Evolutionary conservation across 2,329 filamentous ascomycete genomes (phyloP), one percentile per base, ranked within the genome.

Genomic region (Cytospora piceicola): DNA sequence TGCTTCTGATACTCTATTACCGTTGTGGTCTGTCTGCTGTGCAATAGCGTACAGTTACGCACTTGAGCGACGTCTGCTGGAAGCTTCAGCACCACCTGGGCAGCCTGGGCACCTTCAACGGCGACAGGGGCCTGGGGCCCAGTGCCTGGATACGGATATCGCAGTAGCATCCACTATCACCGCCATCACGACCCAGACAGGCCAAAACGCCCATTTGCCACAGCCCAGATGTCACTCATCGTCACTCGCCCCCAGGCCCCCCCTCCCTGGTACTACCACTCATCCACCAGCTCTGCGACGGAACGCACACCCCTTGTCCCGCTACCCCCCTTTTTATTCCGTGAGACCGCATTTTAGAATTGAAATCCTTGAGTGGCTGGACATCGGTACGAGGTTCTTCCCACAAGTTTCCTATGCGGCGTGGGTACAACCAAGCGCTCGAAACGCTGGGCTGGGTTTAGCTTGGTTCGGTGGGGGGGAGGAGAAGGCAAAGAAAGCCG

Each of bases 381-480:
- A 57, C 36, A 49, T 49, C 46, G 60, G 46, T 49, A 49, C 46
- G 46, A 49, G 46, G 46, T 49, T 49, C 46, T 49, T 49, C n/a
- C 46, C 46, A 49, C 46, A 49, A 24, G 20, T 46, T 63, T 39
- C 61, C 61, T 42, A 17, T 57, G 36, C 60, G 55, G 53, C 39
- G 63, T 65, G 58, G 58, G 49, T 65, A 53, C 53, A n/a, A 22
- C 36, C 61, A 63, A 57, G 53, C 53, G 61, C 22, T 49, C 46
- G 46, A 46, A 56, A 36, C 57, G 58, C 63, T 65, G 57, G 32
- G 63, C 63, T 51, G 55, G 51, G 58, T 65, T 62, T 65, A 65
- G 63, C 58, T 65, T 58, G 56, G 55, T 54, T 55, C 63, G 62
- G 59, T 60, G 55, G 63, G 63, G 63, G 58, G 57, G 52, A 55